Conservation (phyloP, 169 alveolate genomes). For the Plasmodium gonderi region DNA sequence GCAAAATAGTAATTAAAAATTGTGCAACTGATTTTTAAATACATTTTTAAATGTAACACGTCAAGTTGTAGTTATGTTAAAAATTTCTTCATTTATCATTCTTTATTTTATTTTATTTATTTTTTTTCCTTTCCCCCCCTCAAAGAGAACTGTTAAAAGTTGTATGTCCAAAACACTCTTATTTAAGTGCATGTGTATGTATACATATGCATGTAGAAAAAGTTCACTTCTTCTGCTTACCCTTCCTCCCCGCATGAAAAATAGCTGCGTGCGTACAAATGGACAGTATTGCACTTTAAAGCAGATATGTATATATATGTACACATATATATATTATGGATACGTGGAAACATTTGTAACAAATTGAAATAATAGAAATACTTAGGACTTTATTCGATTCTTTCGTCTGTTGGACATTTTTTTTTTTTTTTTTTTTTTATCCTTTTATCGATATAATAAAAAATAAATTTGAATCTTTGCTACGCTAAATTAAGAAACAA, state of each 20-base stretch:
- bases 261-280: not conserved
- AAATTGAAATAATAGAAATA: not conserved
- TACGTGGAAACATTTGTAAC: not conserved
- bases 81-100: not conserved
- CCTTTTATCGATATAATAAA: not conserved
- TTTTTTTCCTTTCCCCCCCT: no score
- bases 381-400: not conserved
- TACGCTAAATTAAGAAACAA: not conserved
- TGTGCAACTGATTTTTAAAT: not conserved
- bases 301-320: conserved; percentile 23
- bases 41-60: not conserved
- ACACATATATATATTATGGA: no score
- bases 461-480: not conserved
- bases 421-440: not conserved
- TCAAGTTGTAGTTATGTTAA: not conserved
- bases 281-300: conserved; percentile 29
- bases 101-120: not conserved
- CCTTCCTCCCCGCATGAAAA: not conserved
- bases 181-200: not conserved
- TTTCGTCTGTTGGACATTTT: not conserved
- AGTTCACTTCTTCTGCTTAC: not conserved
- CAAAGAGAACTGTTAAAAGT: no score
- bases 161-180: no score
- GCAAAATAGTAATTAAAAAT: not conserved
- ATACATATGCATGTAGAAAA: not conserved